phyloP scores from a whole-genome alignment of 805 yeast genomes.

The Kodamaea kaohsiungensis region DNA sequence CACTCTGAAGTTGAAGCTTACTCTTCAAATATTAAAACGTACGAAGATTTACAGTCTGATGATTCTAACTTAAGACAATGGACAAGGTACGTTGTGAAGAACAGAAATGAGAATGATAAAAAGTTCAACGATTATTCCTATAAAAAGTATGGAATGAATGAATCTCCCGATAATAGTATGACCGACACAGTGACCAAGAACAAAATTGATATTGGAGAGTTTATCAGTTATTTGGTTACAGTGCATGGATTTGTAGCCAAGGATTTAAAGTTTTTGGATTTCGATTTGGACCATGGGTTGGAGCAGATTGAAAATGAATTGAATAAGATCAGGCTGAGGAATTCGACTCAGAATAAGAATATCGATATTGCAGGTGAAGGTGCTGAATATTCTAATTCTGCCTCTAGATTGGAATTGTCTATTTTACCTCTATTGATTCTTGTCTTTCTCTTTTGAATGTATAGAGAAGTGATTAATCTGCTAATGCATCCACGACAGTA shows the following conservation, averaged over 20 bases:
- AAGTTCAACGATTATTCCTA: slow-evolving; percentile 15
- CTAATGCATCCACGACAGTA: slow-evolving; percentile 53
- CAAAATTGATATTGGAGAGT: slow-evolving; percentile 27
- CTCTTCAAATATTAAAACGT: slow-evolving; percentile 22
- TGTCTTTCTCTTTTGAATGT: slow-evolving; percentile 1
- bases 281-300: slow-evolving; percentile 36
- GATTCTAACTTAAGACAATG: slow-evolving; percentile 27
- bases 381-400: neutral
- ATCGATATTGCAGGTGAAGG: slow-evolving; percentile 35
- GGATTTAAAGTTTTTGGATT: slow-evolving; percentile 30
- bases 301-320: slow-evolving; percentile 40
- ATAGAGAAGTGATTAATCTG: neutral
- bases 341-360: slow-evolving; percentile 6
- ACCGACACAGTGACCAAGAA: slow-evolving; percentile 6
- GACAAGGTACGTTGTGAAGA: slow-evolving; percentile 20
- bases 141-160: slow-evolving; percentile 16
- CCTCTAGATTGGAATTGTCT: neutral
- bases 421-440: neutral
- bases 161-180: neutral
- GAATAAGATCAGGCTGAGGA: slow-evolving; percentile 26
- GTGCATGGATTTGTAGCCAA: slow-evolving; percentile 27
- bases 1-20: slow-evolving; percentile 3
- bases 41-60: slow-evolving; percentile 25
- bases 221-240: slow-evolving; percentile 30
- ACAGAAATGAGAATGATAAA: slow-evolving; percentile 7